Conservation (phyloP, 768 basidiomycete species). For the Agaricus sinodeliciosus region DNA sequence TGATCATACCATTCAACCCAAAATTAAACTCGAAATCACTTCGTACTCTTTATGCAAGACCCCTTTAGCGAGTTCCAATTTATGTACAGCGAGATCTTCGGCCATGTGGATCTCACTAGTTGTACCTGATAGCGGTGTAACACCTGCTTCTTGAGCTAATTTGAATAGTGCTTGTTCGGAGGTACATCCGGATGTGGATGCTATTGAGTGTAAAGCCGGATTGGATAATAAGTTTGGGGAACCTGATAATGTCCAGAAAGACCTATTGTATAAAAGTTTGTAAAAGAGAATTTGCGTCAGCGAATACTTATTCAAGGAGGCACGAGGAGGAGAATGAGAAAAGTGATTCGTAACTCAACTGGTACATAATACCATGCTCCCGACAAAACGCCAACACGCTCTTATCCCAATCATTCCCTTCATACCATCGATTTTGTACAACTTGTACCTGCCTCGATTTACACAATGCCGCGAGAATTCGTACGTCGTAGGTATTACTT, state of each 20-base stretch:
- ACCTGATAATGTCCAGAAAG: conserved; percentile 86
- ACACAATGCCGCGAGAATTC: conserved; percentile 44
- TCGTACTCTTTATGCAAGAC: conserved; percentile 3
- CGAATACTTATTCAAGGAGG: not conserved
- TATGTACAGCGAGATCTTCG: conserved; percentile 11
- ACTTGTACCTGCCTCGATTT: conserved; percentile 55
- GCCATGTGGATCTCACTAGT: conserved; percentile 59
- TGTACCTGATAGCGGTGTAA: conserved; percentile 75
- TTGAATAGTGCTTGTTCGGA: conserved; percentile 63
- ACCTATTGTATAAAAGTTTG: no score
- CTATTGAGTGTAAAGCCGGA: conserved; percentile 37
- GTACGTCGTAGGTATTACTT: conserved; percentile 70
- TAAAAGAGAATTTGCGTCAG: not conserved
- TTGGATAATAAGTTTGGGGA: conserved; percentile 56
- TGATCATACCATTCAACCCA: not conserved
- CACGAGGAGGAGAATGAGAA: not conserved
- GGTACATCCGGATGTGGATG: conserved; percentile 42
- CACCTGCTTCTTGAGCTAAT: conserved; percentile 56
- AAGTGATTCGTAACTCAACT: conserved; percentile 33
- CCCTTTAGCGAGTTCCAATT: conserved; percentile 5
- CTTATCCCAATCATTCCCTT: conserved; percentile 72
- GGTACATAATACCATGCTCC: conserved; percentile 60
- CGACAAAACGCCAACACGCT: conserved; percentile 60
- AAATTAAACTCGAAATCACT: not conserved
- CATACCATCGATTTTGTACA: conserved; percentile 84